Evolutionary conservation across 495 filamentous ascomycete genomes (phyloP), one percentile per base, ranked within the genome.

Genomic region (Cladorrhinum samala): DNA sequence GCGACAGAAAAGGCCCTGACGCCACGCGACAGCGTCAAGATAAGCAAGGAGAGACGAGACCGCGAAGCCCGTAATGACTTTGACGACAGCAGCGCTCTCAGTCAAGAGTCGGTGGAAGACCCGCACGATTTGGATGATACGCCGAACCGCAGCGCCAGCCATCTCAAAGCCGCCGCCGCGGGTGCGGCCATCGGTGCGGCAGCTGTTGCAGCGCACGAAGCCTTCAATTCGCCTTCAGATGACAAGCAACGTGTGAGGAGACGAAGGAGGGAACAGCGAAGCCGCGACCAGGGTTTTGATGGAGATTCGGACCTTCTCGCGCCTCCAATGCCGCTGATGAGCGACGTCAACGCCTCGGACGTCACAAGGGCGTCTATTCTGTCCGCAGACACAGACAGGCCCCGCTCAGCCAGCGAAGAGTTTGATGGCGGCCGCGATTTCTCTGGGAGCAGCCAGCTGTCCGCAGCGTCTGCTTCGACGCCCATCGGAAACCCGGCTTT

Each of bases 311-410:
- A 72, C 2, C 65, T 68, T 13, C 54, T 69, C 3, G 57, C 70
- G 5, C 72, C 72, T 5, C 69, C 69, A 1, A 87, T 96, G 84
- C 91, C 91, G 2, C 77, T 94, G 63, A 83, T 82, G 64, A 94
- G 91, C 66, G 88, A 88, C 40, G 79, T 94, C 23, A 79, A 85
- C 44, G 80, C 87, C 25, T 94, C 91, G 0, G 90, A 95, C 21
- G 65, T 96, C 45, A 97, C 93, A 2, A 79, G 93, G 63, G 84
- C 86, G 33, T 97, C 94, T 0, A 87, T 98, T 52, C 74, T 95
- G 9, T 91, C 93, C 4, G 85, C 88, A 36, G 82, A 86, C 20
- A 91, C 88, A 0, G 87, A 85, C 56, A 69, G 85, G 56, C 81
- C 88, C 48, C 78, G 78, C 51, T 86, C 84, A 42, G 77, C 76